These are phyloP conservation scores for Puccinia triticina DNA, from an alignment of 1,284 basidiomycete species.

Conservation along the genomic window DNA sequence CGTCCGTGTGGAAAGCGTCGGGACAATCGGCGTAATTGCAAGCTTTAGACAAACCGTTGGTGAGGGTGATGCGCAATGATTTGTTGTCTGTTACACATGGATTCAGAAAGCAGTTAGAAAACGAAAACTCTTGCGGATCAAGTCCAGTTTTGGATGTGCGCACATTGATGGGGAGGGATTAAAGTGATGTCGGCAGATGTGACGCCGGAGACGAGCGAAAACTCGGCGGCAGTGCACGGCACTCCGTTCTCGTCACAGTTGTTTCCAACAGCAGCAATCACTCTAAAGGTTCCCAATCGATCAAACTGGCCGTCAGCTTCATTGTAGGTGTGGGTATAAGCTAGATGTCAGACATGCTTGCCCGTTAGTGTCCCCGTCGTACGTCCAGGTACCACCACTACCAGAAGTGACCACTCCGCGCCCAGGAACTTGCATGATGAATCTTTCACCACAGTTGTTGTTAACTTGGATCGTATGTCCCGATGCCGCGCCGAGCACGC, in stretches of 20 bases:
- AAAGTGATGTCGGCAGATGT: slow-evolving; percentile 47
- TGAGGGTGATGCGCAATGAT: slow-evolving; percentile 2
- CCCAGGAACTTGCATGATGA: slow-evolving; percentile 44
- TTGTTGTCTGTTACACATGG: slow-evolving; percentile 7
- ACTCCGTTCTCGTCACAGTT: slow-evolving; percentile 36
- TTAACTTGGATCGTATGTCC: slow-evolving; percentile 6
- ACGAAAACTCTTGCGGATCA: neutral
- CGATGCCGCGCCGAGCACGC: too few species aligned
- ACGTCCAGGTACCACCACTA: slow-evolving; percentile 18
- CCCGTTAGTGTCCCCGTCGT: slow-evolving; percentile 39
- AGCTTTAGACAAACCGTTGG: neutral
- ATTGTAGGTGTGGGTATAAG: neutral
- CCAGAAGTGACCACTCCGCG: neutral
- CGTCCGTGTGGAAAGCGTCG: slow-evolving; percentile 14
- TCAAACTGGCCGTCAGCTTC: neutral
- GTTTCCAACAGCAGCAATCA: slow-evolving; percentile 29
- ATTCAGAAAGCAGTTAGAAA: neutral
- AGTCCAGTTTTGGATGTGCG: neutral
- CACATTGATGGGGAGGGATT: slow-evolving; percentile 35
- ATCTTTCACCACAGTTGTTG: slow-evolving; percentile 27
- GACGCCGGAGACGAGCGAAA: slow-evolving; percentile 23
- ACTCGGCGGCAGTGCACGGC: slow-evolving; percentile 29
- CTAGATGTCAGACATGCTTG: neutral
- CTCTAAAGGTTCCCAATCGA: neutral
- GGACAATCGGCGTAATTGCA: neutral